Conservation (phyloP, 2,329 filamentous ascomycete species). For the Trichoderma lentiforme region DNA sequence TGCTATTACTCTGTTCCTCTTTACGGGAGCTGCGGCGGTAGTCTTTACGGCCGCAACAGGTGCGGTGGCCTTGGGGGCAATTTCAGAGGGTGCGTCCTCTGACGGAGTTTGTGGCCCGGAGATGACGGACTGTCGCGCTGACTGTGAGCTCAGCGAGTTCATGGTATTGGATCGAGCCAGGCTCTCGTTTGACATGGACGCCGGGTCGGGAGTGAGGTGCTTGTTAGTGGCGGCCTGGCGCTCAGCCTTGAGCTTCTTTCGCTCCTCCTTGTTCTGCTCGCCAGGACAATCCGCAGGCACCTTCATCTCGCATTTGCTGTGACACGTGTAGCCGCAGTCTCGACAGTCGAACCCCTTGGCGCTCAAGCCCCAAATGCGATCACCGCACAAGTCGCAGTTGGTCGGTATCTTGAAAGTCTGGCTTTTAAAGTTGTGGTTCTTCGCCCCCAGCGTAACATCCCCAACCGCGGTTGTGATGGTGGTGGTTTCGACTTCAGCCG, state of each 20-base stretch:
- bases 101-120: slow-evolving; percentile 49
- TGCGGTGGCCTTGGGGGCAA: slow-evolving; percentile 26
- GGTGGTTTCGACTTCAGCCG: slow-evolving; percentile 86
- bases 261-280: slow-evolving; percentile 89
- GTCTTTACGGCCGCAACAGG: slow-evolving; percentile 27
- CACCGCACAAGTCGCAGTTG: slow-evolving; percentile 94
- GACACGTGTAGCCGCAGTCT: slow-evolving; percentile 96
- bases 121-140: slow-evolving; percentile 63
- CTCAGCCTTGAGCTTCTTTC: slow-evolving; percentile 86
- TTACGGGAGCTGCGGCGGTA: slow-evolving; percentile 26
- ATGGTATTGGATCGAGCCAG: slow-evolving; percentile 82
- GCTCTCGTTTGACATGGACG: slow-evolving; percentile 52
- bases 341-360: slow-evolving; percentile 95
- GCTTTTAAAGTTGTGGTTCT: slow-evolving; percentile 97
- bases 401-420: slow-evolving; percentile 99
- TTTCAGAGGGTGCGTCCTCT: slow-evolving; percentile 37
- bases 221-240: slow-evolving; percentile 75
- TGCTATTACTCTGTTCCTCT: slow-evolving; percentile 74
- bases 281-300: slow-evolving; percentile 94
- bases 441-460: slow-evolving; percentile 86
- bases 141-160: slow-evolving; percentile 66
- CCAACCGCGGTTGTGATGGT: slow-evolving; percentile 90
- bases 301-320: slow-evolving; percentile 99
- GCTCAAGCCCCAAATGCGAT: slow-evolving; percentile 94
- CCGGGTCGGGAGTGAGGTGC: slow-evolving; percentile 46